Percentiles rank a stretch among this genome's conserved stretches.
Conservation (phyloP, 139 green algal species). For the Chlamydomonas sphaeroides region DNA sequence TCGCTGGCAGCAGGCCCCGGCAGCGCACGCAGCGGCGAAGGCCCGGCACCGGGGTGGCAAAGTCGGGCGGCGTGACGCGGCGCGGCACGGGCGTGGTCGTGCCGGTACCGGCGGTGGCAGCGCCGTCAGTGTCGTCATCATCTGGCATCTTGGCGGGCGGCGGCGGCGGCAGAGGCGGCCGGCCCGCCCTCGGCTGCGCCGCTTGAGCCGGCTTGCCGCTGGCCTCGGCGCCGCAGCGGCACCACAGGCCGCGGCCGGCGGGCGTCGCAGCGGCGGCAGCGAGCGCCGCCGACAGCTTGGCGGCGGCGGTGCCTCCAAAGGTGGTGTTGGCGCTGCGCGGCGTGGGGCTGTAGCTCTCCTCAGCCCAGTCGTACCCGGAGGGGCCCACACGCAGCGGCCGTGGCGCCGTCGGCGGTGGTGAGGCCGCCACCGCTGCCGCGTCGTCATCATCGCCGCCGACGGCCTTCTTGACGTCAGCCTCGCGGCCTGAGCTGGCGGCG, state of each 20-base stretch:
- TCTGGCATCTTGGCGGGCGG: no score
- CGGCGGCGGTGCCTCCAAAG: background rate
- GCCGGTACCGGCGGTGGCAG: no score
- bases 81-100: background rate
- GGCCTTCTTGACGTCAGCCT: no score
- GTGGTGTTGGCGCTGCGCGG: background rate
- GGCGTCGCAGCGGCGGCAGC: background rate
- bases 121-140: no score
- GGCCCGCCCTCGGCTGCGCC: no score
- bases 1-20: background rate
- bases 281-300: background rate
- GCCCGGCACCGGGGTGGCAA: no score
- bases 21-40: background rate
- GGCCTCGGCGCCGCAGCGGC: slow-evolving; percentile 2
- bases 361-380: background rate
- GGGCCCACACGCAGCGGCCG: slow-evolving; percentile 22
- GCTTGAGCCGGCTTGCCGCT: no score
- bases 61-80: no score
- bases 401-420: no score
- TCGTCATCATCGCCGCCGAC: no score
- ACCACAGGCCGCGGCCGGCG: background rate
- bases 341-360: slow-evolving; percentile 35
- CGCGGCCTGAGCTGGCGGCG: no score
- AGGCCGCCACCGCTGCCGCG: background rate
- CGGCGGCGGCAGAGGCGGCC: background rate